Conservation (phyloP, 257 asterid species). For the Solanum commersonii region DNA sequence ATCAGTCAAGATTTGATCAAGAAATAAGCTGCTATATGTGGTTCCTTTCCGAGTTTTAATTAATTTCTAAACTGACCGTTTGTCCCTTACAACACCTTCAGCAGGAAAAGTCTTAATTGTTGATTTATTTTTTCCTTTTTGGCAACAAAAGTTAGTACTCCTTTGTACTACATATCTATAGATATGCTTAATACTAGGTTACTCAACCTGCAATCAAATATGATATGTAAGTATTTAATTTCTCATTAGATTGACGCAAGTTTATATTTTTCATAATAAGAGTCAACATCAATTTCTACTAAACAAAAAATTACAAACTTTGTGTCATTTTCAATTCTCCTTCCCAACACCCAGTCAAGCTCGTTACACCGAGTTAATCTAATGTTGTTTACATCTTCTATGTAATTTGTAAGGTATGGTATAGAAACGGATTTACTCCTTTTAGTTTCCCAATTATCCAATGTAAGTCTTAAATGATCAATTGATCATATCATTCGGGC, state of each 20-base stretch:
- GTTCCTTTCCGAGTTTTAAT: background rate
- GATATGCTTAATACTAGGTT: background rate
- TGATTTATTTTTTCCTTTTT: background rate
- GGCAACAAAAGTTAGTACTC: background rate
- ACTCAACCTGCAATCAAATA: background rate
- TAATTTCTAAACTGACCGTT: background rate
- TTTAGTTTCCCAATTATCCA: background rate
- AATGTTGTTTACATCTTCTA: background rate
- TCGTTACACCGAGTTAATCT: background rate
- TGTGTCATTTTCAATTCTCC: background rate
- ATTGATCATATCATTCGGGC: background rate
- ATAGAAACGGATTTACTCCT: background rate
- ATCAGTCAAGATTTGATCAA: background rate
- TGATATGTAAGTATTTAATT: background rate
- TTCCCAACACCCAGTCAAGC: background rate
- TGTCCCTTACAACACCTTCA: background rate
- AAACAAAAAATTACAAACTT: background rate
- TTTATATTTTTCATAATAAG: background rate
- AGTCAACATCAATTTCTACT: background rate
- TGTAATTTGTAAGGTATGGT: background rate
- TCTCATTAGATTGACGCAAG: background rate
- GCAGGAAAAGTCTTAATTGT: background rate
- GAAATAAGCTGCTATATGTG: background rate
- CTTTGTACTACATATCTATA: background rate
- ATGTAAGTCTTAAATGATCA: background rate